Evolutionary conservation across 306 rosid species (phyloP).

Genomic region (Fagus sylvatica): DNA sequence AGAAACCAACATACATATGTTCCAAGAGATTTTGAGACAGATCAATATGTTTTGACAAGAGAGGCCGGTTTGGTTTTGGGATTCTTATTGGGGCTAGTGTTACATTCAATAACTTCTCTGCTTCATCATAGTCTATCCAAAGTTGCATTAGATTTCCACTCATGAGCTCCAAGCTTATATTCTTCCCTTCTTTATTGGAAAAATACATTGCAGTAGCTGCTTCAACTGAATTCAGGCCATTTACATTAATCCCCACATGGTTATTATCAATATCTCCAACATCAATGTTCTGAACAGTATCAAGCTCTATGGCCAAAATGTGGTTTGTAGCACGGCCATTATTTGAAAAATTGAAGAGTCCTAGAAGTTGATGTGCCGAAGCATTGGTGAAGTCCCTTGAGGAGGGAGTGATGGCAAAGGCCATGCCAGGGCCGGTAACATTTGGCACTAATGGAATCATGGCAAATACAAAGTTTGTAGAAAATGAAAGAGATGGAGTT

Average conservation of each 20-base stretch:
- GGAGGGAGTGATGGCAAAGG: conserved; percentile 31
- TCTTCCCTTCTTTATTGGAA: neutral
- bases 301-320: conserved; percentile 38
- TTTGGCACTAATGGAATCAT: neutral
- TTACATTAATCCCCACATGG: conserved; percentile 40
- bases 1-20: conserved; percentile 38
- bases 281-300: rapidly evolving
- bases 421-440: conserved; percentile 27
- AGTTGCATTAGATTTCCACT: conserved; percentile 26
- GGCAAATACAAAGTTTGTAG: neutral
- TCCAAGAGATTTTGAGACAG: neutral
- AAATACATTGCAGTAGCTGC: conserved; percentile 11
- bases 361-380: neutral
- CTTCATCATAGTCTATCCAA: too few species aligned
- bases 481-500: neutral
- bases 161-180: neutral
- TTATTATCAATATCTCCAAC: neutral
- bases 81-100: conserved; percentile 16
- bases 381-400: conserved; percentile 13
- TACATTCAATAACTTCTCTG: neutral
- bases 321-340: conserved; percentile 6
- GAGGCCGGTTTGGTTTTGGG: conserved; percentile 20
- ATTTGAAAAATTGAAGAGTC: neutral
- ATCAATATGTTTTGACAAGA: neutral
- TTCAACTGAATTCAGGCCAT: conserved; percentile 1